Evolutionary conservation across 2,329 filamentous ascomycete genomes (phyloP).

Genomic region (Colletotrichum sp.): DNA sequence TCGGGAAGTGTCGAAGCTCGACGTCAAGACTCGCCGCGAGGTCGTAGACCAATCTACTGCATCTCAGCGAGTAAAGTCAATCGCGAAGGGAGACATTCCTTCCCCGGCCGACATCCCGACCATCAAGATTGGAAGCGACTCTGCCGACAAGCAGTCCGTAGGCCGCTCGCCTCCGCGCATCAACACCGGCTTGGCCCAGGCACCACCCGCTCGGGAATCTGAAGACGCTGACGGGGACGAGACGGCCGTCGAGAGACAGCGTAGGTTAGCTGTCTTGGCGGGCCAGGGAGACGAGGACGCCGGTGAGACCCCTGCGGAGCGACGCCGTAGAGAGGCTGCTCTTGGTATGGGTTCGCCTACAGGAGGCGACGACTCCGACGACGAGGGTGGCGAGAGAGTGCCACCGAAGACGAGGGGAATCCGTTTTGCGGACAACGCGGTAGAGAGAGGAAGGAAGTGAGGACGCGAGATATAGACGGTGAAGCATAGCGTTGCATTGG

Average conservation of each 20-base stretch:
- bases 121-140: not conserved
- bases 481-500: constrained; percentile 18
- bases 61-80: constrained; percentile 51
- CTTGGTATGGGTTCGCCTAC: constrained; percentile 57
- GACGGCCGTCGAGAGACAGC: constrained; percentile 72
- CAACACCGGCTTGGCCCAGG: not conserved
- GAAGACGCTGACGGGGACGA: constrained; percentile 49
- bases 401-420: constrained; percentile 61
- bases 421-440: constrained; percentile 60
- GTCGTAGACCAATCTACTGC: constrained; percentile 58
- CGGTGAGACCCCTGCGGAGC: constrained; percentile 76
- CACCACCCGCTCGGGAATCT: not conserved
- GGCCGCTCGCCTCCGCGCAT: not conserved
- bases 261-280: constrained; percentile 62
- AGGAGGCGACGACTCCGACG: constrained; percentile 58
- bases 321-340: constrained; percentile 75
- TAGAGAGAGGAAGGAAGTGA: constrained; percentile 26
- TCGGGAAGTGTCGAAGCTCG: constrained; percentile 73
- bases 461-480: not conserved
- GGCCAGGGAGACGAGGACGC: constrained; percentile 49
- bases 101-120: constrained; percentile 1
- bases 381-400: constrained; percentile 61
- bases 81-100: constrained; percentile 48
- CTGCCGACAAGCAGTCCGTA: not conserved
- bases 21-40: constrained; percentile 66